Conservation (phyloP, 2,329 filamentous ascomycete species). For the Botrytis fabae region DNA sequence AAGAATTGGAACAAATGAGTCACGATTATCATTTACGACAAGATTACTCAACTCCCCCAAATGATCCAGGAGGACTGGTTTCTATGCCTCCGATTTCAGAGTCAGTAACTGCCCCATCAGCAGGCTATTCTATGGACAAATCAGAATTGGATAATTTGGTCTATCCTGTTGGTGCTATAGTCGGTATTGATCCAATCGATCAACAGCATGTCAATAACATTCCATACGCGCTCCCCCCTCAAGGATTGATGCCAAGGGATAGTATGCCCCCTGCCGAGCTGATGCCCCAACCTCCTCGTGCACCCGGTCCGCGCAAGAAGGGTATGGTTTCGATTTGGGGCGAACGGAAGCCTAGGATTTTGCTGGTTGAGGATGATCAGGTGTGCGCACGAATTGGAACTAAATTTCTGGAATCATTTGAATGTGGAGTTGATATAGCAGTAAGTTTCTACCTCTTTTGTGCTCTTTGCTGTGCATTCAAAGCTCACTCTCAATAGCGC, state of each 20-base stretch:
- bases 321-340: conserved; percentile 56
- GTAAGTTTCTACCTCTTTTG: conserved; percentile 48
- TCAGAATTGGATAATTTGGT: conserved; percentile 69
- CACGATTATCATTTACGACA: conserved; percentile 36
- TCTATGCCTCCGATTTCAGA: conserved; percentile 47
- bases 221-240: conserved; percentile 75
- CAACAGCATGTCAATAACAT: conserved; percentile 94
- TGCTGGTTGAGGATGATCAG: conserved; percentile 83
- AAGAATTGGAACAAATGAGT: conserved; percentile 66
- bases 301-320: conserved; percentile 45
- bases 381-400: conserved; percentile 67
- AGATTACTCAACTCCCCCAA: conserved; percentile 40
- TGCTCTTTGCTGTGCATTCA: not conserved
- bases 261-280: conserved; percentile 47
- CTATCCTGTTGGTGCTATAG: conserved; percentile 86
- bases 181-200: conserved; percentile 93
- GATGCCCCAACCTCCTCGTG: conserved; percentile 45
- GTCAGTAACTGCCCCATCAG: conserved; percentile 45
- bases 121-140: conserved; percentile 47
- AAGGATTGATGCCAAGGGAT: conserved; percentile 44
- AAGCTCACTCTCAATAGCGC: conserved; percentile 50
- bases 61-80: conserved; percentile 32
- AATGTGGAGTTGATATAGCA: conserved; percentile 66
- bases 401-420: conserved; percentile 65
- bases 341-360: conserved; percentile 69